These are phyloP conservation scores for Leccinum proximum DNA, from an alignment of 1,284 basidiomycete species.

Conservation along the genomic window DNA sequence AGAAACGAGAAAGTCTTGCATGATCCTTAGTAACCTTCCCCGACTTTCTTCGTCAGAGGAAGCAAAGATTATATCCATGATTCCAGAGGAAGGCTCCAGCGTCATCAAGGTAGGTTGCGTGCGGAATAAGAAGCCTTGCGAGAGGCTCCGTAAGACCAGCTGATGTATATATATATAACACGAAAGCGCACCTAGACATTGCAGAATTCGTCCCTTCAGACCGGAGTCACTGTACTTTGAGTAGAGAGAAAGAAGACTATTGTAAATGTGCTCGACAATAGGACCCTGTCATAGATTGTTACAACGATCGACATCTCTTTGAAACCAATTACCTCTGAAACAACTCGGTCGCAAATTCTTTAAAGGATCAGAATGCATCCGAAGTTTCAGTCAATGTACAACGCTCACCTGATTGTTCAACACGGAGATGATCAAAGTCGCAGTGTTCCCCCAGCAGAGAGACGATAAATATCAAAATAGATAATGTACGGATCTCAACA, in stretches of 20 bases:
- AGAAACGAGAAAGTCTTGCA: slow-evolving; percentile 87
- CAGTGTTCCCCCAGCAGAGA: slow-evolving; percentile 87
- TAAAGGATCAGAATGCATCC: neutral
- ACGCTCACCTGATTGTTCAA: slow-evolving; percentile 50
- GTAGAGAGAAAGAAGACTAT: slow-evolving; percentile 68
- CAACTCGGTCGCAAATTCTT: slow-evolving; percentile 53
- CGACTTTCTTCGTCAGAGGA: slow-evolving; percentile 70
- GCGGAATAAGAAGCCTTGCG: slow-evolving; percentile 84
- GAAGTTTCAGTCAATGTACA: neutral
- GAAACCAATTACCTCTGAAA: slow-evolving; percentile 47
- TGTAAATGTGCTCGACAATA: slow-evolving; percentile 82
- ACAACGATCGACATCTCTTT: neutral
- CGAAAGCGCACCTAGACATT: slow-evolving; percentile 69
- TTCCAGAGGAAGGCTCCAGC: slow-evolving; percentile 66
- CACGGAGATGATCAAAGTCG: slow-evolving; percentile 77
- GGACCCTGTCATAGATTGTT: slow-evolving; percentile 46
- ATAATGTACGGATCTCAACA: slow-evolving; percentile 41
- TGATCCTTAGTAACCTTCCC: slow-evolving; percentile 76
- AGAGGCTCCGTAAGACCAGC: slow-evolving; percentile 2
- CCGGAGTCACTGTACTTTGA: slow-evolving; percentile 52
- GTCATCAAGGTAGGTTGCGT: slow-evolving; percentile 91
- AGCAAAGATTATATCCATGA: slow-evolving; percentile 88
- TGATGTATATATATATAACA: neutral
- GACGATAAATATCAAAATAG: slow-evolving; percentile 78
- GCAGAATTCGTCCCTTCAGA: slow-evolving; percentile 65